Evolutionary conservation across 2,329 filamentous ascomycete species (phyloP).

Genomic region (Periconia digitata): DNA sequence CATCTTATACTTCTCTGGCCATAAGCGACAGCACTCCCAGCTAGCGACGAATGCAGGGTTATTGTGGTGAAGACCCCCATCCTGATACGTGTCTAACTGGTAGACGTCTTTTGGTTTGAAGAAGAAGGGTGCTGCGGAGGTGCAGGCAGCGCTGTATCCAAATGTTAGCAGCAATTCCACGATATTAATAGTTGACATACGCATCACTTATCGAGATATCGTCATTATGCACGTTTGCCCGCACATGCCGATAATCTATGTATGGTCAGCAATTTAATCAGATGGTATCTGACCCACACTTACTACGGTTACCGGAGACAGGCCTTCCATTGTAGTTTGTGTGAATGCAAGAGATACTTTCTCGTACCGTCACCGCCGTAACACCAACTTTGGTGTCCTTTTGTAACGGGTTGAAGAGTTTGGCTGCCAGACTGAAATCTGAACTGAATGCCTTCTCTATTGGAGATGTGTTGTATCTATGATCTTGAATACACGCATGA

Average conservation of each 20-base stretch:
- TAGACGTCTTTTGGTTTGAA: constrained; percentile 25
- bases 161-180: constrained; percentile 1
- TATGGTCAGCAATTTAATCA: constrained; percentile 1
- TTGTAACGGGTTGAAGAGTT: constrained; percentile 26
- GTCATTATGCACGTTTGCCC: constrained; percentile 14
- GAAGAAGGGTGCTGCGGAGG: constrained; percentile 31
- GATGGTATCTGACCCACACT: background rate
- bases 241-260: constrained; percentile 19
- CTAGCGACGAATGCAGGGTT: constrained; percentile 25
- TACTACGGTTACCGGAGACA: background rate
- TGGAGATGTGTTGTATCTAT: constrained; percentile 17
- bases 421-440: constrained; percentile 2
- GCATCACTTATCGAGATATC: constrained; percentile 23
- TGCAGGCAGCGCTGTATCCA: constrained; percentile 22
- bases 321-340: constrained; percentile 27
- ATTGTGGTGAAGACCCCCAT: constrained; percentile 31
- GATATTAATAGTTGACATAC: constrained; percentile 12
- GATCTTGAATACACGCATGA: constrained; percentile 23
- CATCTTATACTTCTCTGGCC: constrained; percentile 18
- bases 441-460: constrained; percentile 24
- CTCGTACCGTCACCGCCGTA: constrained; percentile 20
- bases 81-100: constrained; percentile 27
- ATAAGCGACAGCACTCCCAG: constrained; percentile 24
- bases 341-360: constrained; percentile 20
- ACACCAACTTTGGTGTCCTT: constrained; percentile 25